These are phyloP conservation scores for Trametes pubescens DNA, from an alignment of 1,284 basidiomycete genomes.

Conservation along the genomic window DNA sequence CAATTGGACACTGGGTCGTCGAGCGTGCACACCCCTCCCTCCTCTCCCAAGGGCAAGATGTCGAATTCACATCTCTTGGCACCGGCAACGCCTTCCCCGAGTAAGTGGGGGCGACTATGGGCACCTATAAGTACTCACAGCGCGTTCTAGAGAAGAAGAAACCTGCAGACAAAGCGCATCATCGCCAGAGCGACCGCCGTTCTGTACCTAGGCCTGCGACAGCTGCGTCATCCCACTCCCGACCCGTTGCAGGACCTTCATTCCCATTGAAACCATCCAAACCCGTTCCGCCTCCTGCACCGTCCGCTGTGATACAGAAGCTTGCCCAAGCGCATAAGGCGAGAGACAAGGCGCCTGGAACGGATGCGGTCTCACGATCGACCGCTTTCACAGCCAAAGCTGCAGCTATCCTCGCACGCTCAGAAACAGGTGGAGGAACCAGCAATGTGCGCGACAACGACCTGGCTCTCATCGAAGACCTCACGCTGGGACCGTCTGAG, in stretches of 20 bases:
- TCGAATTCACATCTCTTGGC: slow-evolving; percentile 55
- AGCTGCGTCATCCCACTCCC: neutral
- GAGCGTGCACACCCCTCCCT: slow-evolving; percentile 23
- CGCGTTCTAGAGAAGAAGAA: slow-evolving; percentile 54
- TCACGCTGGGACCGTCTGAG: slow-evolving; percentile 79
- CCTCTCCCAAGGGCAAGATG: slow-evolving; percentile 61
- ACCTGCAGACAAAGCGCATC: slow-evolving; percentile 24
- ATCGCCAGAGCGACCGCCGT: neutral
- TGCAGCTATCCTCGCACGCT: slow-evolving; percentile 6
- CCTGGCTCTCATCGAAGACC: slow-evolving; percentile 77
- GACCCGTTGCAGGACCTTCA: neutral
- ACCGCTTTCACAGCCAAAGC: slow-evolving; percentile 52
- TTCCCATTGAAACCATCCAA: slow-evolving; percentile 8
- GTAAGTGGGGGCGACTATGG: slow-evolving; percentile 48
- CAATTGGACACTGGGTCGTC: slow-evolving; percentile 48
- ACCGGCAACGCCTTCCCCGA: slow-evolving; percentile 75
- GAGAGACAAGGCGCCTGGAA: slow-evolving; percentile 32
- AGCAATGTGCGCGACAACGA: slow-evolving; percentile 63
- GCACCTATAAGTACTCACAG: neutral
- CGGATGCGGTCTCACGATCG: slow-evolving; percentile 45
- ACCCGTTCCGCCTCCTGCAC: slow-evolving; percentile 38
- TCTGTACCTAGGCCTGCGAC: neutral
- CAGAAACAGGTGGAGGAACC: neutral
- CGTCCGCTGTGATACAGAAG: slow-evolving; percentile 59
- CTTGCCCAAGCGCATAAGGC: slow-evolving; percentile 48